phyloP scores from a whole-genome alignment of 805 yeast species.

The Kazachstania psychrophila region DNA sequence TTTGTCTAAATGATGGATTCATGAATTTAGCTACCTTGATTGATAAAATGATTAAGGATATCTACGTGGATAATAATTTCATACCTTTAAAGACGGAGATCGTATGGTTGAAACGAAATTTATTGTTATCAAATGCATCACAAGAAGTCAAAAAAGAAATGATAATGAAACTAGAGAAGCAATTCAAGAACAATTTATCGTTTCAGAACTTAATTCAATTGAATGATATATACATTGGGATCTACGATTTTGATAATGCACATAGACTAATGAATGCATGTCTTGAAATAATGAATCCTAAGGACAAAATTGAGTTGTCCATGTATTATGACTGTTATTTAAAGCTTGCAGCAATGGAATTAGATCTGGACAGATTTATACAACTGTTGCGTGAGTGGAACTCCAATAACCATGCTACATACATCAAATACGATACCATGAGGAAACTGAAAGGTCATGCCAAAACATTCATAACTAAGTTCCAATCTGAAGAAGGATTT shows the following conservation, averaged over 20 bases:
- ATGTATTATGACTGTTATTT: conserved; percentile 17
- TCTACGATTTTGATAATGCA: conserved; percentile 11
- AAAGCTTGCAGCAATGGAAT: conserved; percentile 11
- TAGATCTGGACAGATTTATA: conserved; percentile 10
- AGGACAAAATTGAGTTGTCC: conserved; percentile 15
- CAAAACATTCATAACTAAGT: conserved; percentile 13
- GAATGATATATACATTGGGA: conserved; percentile 11
- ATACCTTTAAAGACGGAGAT: conserved; percentile 20
- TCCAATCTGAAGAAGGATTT: not conserved
- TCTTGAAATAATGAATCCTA: conserved; percentile 7
- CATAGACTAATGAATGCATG: not conserved
- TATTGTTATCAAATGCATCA: not conserved
- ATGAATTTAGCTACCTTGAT: conserved; percentile 14
- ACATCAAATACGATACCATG: conserved; percentile 14
- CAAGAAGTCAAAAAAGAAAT: not conserved
- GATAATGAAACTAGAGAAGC: conserved; percentile 13
- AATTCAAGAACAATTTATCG: conserved; percentile 8
- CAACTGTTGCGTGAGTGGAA: conserved; percentile 21
- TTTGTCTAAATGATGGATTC: conserved; percentile 9
- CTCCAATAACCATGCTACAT: conserved; percentile 11
- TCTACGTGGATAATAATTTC: conserved; percentile 5
- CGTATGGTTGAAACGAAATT: conserved; percentile 15
- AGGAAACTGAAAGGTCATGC: conserved; percentile 17
- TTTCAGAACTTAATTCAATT: conserved; percentile 21
- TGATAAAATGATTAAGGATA: conserved; percentile 11